These are phyloP conservation scores for Plasmopara viticola DNA, from an alignment of 352 stramenopile genomes.

Conservation along the genomic window DNA sequence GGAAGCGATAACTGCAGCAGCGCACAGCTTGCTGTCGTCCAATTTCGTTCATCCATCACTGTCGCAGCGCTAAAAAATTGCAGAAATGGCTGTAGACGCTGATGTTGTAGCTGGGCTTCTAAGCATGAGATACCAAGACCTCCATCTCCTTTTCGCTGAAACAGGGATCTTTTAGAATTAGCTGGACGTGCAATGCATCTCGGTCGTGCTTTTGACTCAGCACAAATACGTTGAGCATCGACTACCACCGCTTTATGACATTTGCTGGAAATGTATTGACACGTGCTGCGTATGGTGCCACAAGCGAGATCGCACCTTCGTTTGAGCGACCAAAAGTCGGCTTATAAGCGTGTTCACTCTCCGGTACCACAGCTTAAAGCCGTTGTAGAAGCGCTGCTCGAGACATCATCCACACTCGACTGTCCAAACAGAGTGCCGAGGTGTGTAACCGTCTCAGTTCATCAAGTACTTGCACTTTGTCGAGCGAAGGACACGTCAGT, in stretches of 20 bases:
- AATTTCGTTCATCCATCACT: not conserved
- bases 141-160: not conserved
- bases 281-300: not conserved
- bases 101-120: not conserved
- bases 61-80: not conserved
- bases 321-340: slow-evolving; percentile 1
- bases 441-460: not conserved
- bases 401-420: not conserved
- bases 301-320: slow-evolving; percentile 3
- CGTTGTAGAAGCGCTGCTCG: not conserved
- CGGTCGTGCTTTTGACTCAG: not conserved
- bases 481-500: not conserved
- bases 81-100: not conserved
- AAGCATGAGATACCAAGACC: not conserved
- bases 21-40: not conserved
- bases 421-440: not conserved
- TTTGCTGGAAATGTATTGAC: not conserved
- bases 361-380: slow-evolving; percentile 1
- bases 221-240: not conserved
- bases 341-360: not conserved
- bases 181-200: not conserved
- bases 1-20: not conserved
- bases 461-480: not conserved
- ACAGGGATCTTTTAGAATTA: not conserved
- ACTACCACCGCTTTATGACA: not conserved